Conservation (phyloP, 2,329 filamentous ascomycete genomes). For the Akanthomyces dipterigenus region DNA sequence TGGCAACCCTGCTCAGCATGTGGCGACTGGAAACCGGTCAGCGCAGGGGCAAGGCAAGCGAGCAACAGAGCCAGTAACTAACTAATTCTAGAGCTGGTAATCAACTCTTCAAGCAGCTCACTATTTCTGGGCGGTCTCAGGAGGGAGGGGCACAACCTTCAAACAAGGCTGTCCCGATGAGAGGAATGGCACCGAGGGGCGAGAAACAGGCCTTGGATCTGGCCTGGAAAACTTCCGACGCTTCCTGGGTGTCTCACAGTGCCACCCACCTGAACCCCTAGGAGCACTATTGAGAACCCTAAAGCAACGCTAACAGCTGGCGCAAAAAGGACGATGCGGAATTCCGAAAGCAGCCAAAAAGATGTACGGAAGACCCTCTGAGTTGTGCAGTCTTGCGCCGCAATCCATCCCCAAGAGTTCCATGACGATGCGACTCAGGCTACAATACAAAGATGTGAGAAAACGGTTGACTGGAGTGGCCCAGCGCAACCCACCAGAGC, state of each 20-base stretch:
- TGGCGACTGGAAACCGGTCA: background rate
- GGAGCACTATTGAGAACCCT: background rate
- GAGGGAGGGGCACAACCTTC: background rate
- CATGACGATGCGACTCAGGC: background rate
- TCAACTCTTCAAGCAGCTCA: background rate
- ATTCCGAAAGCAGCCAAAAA: background rate
- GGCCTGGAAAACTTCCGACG: background rate
- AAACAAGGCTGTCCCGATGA: background rate
- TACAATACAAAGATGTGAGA: background rate
- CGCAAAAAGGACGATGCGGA: background rate
- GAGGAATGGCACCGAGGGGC: background rate
- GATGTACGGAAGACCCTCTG: background rate
- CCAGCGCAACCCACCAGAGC: background rate
- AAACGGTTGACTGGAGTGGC: background rate
- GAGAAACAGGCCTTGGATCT: background rate
- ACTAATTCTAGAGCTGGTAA: too few relatives aligned
- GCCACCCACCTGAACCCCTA: background rate
- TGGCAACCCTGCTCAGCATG: background rate
- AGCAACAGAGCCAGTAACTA: background rate
- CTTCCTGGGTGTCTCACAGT: background rate
- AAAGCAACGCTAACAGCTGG: background rate
- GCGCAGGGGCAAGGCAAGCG: background rate
- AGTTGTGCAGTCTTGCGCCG: background rate
- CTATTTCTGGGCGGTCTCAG: background rate
- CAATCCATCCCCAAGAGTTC: background rate